Evolutionary conservation across 306 rosid genomes (phyloP), one percentile per base, ranked within the genome.

Genomic region (Cucurbita ficifolia): DNA sequence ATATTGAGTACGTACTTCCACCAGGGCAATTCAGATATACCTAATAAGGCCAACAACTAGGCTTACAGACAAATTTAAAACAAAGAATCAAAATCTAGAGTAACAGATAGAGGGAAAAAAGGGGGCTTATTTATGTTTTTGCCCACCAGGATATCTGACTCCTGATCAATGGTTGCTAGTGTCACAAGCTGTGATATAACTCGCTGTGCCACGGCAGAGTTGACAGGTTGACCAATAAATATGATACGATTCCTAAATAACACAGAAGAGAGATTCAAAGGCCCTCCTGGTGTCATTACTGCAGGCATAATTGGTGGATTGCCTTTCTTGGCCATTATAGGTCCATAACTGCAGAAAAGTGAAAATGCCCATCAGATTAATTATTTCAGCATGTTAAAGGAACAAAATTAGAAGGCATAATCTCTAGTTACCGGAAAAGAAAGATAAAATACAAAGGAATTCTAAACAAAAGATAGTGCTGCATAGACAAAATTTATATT

Each of bases 141-240:
- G 33, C 88, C 76, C 73, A 94, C 97, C 95, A 89, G 83, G 79
- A 91, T 94, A 82, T 94, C 96, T 52, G 99, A 76, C 69, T 91
- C 50, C 77, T 83, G 81, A 79, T 94, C 97, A 59, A 90, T 74
- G 50, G 98, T 77, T 78, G 98, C 98, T 51, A 94, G 83, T 70
- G 98, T 94, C 64, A 94, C 92, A 74, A 94, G 96, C 85, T 94
- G 97, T 0, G 98, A 90, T 75, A 94, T 90, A 76, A 94, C 98
- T 85, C 91, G 87, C 73, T 94, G 97, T 73, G 98, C 98, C 84
- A 94, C 97, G 57, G 79, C 77, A 16, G 92, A 77, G 78, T 86
- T 90, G 77, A 94, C 67, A 61, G 97, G 96, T 82, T 94, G 98
- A 48, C 98, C 96, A 65, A 94, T 79, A 87, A 94, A 90, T 81